Evolutionary conservation across 352 stramenopile genomes (phyloP), one percentile per base, ranked within the genome.

Genomic region (Pythium grandisporangium): DNA sequence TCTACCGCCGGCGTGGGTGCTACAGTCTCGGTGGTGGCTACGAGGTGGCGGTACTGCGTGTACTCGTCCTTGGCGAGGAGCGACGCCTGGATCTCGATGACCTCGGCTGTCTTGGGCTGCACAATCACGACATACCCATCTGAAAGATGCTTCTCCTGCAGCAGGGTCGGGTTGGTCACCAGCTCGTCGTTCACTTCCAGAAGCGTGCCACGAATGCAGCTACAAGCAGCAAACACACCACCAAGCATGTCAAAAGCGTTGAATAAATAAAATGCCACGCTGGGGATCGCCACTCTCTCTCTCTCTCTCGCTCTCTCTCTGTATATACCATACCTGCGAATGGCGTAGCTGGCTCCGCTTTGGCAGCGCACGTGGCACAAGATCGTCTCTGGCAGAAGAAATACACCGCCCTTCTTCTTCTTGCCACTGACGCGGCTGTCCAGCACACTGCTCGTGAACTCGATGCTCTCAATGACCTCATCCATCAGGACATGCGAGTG

Each of bases 381-480:
- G 27, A 81, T 69, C 12, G 72, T 84, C 25, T 80, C 55, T 11
- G 77, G 72, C 37, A 78, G 48, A 43, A 90, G 50, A 37, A 87
- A 93, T 26, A 67, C 63, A 4, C 80, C 80, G 37, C 80, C 80
- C 29, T 87, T 89, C 56, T 93, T 93, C 64, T 93, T 93, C 74
- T 93, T 93, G 41, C 80, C 80, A 11, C 55, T 74, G 42, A 93
- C 80, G 21, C 64, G 69, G 58, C 61, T 89, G 11, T 85, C 70
- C 13, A 85, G 40, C 38, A 93, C 58, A 43, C 63, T 72, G 24
- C 47, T 45, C 22, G 71, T 55, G 46, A 89, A 93, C 52, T 83
- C 74, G 30, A 93, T 51, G 30, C 43, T 56, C 37, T 58, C 62
- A 8, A 93, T 54, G 32, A 71, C 49, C 42, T 84, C 68, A 38